phyloP scores from a whole-genome alignment of 805 yeast species.

The Clavispora phyllophila region DNA sequence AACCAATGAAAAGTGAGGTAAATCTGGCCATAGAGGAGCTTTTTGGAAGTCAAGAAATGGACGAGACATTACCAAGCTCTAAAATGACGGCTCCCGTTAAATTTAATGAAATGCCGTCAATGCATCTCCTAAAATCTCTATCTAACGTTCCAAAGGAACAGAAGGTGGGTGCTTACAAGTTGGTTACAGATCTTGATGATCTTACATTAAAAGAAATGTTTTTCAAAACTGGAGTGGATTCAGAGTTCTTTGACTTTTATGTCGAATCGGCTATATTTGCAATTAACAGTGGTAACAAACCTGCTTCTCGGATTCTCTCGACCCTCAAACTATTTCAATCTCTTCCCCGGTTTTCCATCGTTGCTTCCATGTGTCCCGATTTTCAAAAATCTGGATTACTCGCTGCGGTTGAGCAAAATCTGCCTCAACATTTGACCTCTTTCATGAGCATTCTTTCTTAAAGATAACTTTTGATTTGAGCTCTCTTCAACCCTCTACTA shows the following conservation, averaged over 20 bases:
- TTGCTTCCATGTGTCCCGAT: background rate
- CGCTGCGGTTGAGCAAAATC: background rate
- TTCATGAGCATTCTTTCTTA: background rate
- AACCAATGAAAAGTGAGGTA: background rate
- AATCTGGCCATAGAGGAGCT: slow-evolving; percentile 7
- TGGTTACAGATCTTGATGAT: slow-evolving; percentile 27
- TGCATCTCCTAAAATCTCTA: slow-evolving; percentile 23
- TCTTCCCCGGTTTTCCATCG: background rate
- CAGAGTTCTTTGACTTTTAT: slow-evolving; percentile 43
- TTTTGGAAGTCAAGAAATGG: slow-evolving; percentile 4
- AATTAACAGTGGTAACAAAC: background rate
- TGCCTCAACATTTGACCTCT: background rate
- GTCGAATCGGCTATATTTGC: slow-evolving; percentile 36
- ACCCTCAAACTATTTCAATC: slow-evolving; percentile 5
- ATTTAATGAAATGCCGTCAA: slow-evolving; percentile 19
- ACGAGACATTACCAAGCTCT: background rate
- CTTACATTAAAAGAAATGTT: slow-evolving; percentile 28
- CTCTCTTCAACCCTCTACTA: background rate
- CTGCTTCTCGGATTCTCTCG: slow-evolving; percentile 6
- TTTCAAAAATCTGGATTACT: background rate
- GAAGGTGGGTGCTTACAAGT: slow-evolving; percentile 29
- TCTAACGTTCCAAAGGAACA: slow-evolving; percentile 21
- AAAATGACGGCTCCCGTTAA: background rate
- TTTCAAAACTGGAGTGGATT: slow-evolving; percentile 43
- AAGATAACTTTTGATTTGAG: background rate